Base-by-base conservation (phyloP, 2,329 filamentous ascomycete species). In the Teratosphaeria epicoccoides region DNA sequence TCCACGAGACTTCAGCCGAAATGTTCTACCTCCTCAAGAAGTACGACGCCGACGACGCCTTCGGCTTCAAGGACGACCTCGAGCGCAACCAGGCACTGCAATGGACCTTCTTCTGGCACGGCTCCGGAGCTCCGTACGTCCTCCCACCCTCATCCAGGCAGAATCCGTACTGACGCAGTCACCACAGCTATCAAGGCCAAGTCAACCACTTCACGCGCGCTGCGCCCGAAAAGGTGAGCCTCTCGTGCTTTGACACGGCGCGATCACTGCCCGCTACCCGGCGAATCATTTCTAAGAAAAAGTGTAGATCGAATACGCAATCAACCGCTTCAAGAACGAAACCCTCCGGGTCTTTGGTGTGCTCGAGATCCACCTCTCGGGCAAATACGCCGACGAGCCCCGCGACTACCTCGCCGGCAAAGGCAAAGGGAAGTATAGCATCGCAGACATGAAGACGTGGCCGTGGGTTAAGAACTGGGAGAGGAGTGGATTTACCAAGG, bases 31-130 rank as follows among this genome's bases (percentile, higher is more conserved):
- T 79, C n/a, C 60, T 76, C 5, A 74, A 77, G 53, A 61, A 68
- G 26, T 68, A 64, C 52, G 77, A 79, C 62, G 73, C 71, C 54
- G 63, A 78, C 5, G 66, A 76, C 57, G 65, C 62, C 4, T 78
- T 79, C 58, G 72, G 73, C 17, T 80, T 79, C 67, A 71, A 70
- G 46, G 71, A 79, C 57, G 70, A 73, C 14, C 61, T 77, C 6
- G 76, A 79, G 63, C 65, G 69, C 12, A 77, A 66, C 55, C 65
- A 78, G 57, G 66, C 63, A 24, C 53, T 77, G 40, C 76, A 79
- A 58, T 79, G 76, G 76, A 66, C 76, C 1, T 77, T 79, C 64
- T 80, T 79, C 66, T 79, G 75, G 75, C 74, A 78, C 47, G 61
- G 61, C 50, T 57, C 52, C 29, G 66, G 71, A 23, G 70, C 70